phyloP scores from a whole-genome alignment of 177 flowering plant genomes.

The Telopea speciosissima region DNA sequence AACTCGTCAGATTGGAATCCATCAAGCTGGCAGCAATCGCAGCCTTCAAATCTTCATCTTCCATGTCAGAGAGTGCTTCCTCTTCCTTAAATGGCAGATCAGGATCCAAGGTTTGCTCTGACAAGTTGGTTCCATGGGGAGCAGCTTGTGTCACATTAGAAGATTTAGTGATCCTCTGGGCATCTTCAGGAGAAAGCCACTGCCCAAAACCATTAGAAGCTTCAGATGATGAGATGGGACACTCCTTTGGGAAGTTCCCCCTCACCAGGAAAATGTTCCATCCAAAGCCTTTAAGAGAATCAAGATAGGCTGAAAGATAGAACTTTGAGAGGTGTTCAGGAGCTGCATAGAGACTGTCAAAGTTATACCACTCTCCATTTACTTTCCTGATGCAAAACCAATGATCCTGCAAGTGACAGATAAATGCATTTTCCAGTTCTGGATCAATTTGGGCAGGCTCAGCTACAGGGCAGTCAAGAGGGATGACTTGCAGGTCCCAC shows the following conservation, averaged over 20 bases:
- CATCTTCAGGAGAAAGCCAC: slow-evolving; percentile 91
- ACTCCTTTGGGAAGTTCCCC: slow-evolving; percentile 88
- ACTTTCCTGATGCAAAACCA: slow-evolving; percentile 98
- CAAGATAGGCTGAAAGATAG: slow-evolving; percentile 89
- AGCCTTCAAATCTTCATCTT: slow-evolving; percentile 81
- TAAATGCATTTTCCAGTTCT: slow-evolving; percentile 80
- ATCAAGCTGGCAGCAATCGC: slow-evolving; percentile 90
- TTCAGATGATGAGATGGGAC: slow-evolving; percentile 66
- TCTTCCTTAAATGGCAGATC: slow-evolving; percentile 24
- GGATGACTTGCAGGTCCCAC: slow-evolving; percentile 92
- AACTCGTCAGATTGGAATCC: slow-evolving; percentile 37
- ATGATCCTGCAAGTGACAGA: slow-evolving; percentile 88
- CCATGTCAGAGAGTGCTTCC: slow-evolving; percentile 40
- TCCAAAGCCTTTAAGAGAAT: slow-evolving; percentile 68
- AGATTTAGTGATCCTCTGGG: slow-evolving; percentile 71
- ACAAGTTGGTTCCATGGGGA: slow-evolving; percentile 10
- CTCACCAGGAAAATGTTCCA: slow-evolving; percentile 95
- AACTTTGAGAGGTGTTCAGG: slow-evolving; percentile 93
- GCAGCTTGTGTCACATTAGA: slow-evolving; percentile 33
- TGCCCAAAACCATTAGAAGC: slow-evolving; percentile 80
- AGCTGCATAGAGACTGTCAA: slow-evolving; percentile 87
- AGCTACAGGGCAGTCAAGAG: slow-evolving; percentile 72
- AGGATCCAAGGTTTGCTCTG: slow-evolving; percentile 20
- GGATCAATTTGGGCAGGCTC: slow-evolving; percentile 88
- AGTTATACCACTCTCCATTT: slow-evolving; percentile 96